A percentile compares a stretch with the other conserved stretches of the same genome.
Conservation (phyloP, 2,329 filamentous ascomycete genomes). For the Xylariaceae sp. region DNA sequence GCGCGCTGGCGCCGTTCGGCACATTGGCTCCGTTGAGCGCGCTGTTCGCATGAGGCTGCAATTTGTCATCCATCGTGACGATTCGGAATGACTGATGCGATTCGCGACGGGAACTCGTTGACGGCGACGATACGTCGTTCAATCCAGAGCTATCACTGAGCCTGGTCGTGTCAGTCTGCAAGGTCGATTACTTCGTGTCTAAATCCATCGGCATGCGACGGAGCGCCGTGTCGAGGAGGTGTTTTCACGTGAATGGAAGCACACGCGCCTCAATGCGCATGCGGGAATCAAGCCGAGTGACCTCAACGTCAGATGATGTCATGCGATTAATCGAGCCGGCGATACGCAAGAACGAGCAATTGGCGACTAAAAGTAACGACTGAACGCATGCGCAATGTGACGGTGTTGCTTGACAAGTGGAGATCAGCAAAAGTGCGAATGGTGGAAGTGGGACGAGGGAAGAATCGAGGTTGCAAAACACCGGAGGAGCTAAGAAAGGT, state of each 20-base stretch:
- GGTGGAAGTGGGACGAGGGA: constrained; percentile 1
- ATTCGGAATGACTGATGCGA: neutral
- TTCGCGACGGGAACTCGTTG: neutral
- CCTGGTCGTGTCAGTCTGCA: neutral
- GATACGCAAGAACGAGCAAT: constrained; percentile 4
- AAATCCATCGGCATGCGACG: neutral
- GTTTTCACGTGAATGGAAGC: constrained; percentile 5
- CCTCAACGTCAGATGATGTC: neutral
- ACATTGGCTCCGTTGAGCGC: constrained; percentile 28
- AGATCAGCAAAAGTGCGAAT: neutral
- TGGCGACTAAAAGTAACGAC: constrained; percentile 1
- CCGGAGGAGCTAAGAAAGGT: neutral
- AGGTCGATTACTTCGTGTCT: neutral
- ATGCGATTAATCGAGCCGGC: constrained; percentile 10
- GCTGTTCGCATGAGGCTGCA: constrained; percentile 35
- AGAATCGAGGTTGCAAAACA: constrained; percentile 1
- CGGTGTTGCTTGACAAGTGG: neutral
- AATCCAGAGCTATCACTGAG: neutral
- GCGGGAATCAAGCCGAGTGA: neutral
- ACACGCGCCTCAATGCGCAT: constrained; percentile 10
- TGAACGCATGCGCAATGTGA: neutral
- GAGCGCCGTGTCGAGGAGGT: neutral
- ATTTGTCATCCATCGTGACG: constrained; percentile 21
- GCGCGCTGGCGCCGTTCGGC: constrained; percentile 35
- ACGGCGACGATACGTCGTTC: neutral